Base-by-base conservation (phyloP, 176 grass and related monocot species). In the Pharus latifolius region DNA sequence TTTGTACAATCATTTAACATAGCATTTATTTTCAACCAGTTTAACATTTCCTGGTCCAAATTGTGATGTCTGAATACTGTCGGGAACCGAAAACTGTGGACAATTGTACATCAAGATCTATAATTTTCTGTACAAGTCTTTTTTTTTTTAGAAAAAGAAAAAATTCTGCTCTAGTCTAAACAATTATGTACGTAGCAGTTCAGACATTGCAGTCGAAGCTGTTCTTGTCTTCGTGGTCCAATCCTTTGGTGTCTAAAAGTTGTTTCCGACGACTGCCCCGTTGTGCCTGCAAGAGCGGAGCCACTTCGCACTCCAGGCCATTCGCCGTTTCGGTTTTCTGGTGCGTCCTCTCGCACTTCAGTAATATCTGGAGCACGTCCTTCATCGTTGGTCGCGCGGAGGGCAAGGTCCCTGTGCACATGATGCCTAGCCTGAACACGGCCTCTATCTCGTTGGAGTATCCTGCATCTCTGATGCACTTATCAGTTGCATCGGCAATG, bases 331-430 rank as follows among this genome's bases (percentile, higher is more conserved):
- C 65, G 53, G 67, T 11, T n/a, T 73, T 56, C 41, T 81, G 28
- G 16, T 81, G 52, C 14, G 50, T 51, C 75, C 74, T 32, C 64
- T 96, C 71, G 48, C 73, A 91, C 70, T 24, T 88, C 76, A 85
- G 25, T 42, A 96, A 30, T 3, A 91, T 69, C 67, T 84, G 63
- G 46, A 88, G 32, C 43, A 91, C 88, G 31, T 91, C 85, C 65
- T 88, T 91, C 88, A 91, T 91, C 12, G 88, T 59, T 22, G 88
- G 88, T 25, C 95, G 56, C 16, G 78, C 76, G 7, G 84, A 91
- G 22, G 84, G 82, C 58, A 67, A 40, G 0, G 70, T 1, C 17
- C 79, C 27, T 0, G 90, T 88, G 84, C 95, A 99, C 14, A 86
- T 26, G 15, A 94, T 31, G 3, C 82, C 95, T 7, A 94, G 56